Percentiles rank a stretch among this genome's conserved stretches.
Conservation (phyloP, 2,329 filamentous ascomycete species). For the Hypoxylon sp. region DNA sequence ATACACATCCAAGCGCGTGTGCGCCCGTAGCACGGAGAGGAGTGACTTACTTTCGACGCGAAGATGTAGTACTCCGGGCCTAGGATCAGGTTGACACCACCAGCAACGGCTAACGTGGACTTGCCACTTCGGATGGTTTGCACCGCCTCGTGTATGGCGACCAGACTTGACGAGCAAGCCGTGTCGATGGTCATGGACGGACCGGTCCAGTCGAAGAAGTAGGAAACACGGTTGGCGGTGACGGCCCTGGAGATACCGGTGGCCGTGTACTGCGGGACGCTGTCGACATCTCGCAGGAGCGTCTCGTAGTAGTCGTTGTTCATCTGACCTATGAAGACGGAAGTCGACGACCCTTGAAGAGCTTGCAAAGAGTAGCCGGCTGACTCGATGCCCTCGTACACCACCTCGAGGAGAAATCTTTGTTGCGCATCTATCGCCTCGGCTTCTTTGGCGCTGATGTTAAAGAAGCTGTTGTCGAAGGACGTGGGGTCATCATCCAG, state of each 20-base stretch:
- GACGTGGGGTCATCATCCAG: background rate
- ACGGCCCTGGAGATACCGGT: background rate
- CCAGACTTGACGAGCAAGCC: conserved; percentile 2
- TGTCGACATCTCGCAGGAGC: background rate
- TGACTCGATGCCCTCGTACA: background rate
- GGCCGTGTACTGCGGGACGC: background rate
- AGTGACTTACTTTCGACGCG: background rate
- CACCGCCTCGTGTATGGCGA: background rate
- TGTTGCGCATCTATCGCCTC: too few relatives aligned
- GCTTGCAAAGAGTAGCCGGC: background rate
- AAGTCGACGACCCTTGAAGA: background rate
- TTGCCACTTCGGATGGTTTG: background rate
- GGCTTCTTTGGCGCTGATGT: background rate
- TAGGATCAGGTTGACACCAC: background rate
- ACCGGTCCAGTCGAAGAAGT: background rate
- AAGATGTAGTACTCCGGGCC: background rate
- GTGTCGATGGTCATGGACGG: background rate
- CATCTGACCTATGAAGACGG: background rate
- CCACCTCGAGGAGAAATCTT: background rate
- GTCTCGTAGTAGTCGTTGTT: background rate
- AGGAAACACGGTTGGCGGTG: background rate
- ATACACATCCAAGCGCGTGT: too few relatives aligned
- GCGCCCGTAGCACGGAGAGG: too few relatives aligned
- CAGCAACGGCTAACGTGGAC: background rate
- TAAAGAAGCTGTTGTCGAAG: background rate